These are phyloP conservation scores for Stephanodiscus minutulus DNA, from an alignment of 108 stramenopile genomes.

Conservation along the genomic window DNA sequence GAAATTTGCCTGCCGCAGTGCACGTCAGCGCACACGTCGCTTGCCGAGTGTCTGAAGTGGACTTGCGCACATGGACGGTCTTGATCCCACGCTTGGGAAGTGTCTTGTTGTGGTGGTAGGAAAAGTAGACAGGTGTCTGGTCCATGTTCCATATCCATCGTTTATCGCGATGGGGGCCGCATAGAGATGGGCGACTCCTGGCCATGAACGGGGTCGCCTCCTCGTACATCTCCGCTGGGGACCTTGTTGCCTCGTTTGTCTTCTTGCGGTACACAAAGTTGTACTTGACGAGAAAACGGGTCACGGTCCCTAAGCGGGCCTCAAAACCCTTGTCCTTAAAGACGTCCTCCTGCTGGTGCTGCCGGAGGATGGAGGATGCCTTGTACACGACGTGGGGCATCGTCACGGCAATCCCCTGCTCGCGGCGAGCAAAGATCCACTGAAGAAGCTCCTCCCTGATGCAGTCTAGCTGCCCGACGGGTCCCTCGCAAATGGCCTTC, in stretches of 20 bases:
- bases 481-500: not conserved
- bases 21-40: not conserved
- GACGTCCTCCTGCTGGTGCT: not conserved
- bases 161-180: not conserved
- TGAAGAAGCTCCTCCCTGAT: not conserved
- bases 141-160: not conserved
- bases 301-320: too few species aligned
- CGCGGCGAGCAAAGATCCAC: not conserved
- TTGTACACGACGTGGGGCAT: not conserved
- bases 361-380: not conserved
- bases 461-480: not conserved
- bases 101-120: not conserved
- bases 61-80: not conserved
- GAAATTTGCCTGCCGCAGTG: not conserved
- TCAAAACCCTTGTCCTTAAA: too few species aligned
- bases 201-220: not conserved
- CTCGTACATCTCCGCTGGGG: not conserved
- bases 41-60: not conserved
- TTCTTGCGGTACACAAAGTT: not conserved
- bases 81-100: not conserved
- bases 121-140: too few species aligned
- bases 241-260: not conserved
- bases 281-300: not conserved
- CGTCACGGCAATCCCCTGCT: not conserved
- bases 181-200: not conserved